Evolutionary conservation across 331 rosid species (phyloP), one percentile per base, ranked within the genome.

Genomic region (Saraca asoca): DNA sequence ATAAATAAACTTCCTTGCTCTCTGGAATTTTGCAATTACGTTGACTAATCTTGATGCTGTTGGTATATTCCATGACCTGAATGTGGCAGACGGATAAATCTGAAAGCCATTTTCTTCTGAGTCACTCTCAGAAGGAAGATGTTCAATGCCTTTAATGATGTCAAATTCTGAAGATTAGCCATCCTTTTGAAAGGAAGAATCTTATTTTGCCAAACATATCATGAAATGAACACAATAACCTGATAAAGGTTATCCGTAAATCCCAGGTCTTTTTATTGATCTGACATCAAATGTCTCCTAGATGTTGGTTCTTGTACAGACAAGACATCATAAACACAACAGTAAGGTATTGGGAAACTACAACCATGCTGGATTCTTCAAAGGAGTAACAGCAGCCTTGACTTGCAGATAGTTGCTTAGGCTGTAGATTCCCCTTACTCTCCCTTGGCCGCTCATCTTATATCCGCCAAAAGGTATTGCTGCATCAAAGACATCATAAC

Each of bases 391-490:
- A 39, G 14, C 89, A 65, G 95, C 94, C 84, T 88, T 91, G 31
- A 91, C 88, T 77, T 86, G 94, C 74, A 84, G 81, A 76, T 91
- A 91, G 77, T 75, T 88, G 42, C 71, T 69, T 38, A 91, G 94
- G 79, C 97, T 84, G 77, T 91, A 82, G 60, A 86, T 58, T 64
- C 94, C 97, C 62, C 79, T 88, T 51, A 84, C 95, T 72, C 94
- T 82, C 42, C 94, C 95, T 13, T 82, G 80, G 0, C 95, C 97
- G 41, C 95, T 91, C 97, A 91, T 91, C 85, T 91, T 91, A 66
- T 80, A 88, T 10, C 97, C 95, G 10, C 95, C 97, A 20, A 91
- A 91, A 8, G 97, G 97, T 60, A 91, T 84, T 9, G 95, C 86
- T n/a, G 95, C 97, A 62, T 91, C 97, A 57, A 86, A 88, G 16